These are phyloP conservation scores for Syzygium oleosum DNA, from an alignment of 345 rosid species.

Conservation along the genomic window DNA sequence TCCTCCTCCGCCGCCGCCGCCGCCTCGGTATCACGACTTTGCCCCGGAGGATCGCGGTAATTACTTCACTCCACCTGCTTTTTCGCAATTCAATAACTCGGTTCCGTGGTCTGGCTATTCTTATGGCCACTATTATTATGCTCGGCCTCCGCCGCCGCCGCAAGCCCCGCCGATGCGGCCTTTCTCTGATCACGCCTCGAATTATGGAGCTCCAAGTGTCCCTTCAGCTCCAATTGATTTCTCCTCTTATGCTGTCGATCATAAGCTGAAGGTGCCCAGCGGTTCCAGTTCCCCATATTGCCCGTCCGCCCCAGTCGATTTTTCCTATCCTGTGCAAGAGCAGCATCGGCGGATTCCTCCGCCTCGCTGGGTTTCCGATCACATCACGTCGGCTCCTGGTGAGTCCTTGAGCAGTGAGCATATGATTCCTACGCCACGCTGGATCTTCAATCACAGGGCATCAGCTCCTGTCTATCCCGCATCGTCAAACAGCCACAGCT, in stretches of 20 bases:
- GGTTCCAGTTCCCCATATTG: constrained; percentile 4
- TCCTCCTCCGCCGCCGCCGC: constrained; percentile 18
- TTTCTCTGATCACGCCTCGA: not conserved
- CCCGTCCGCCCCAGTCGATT: constrained; percentile 36
- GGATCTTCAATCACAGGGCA: not conserved
- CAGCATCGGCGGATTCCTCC: constrained; percentile 6
- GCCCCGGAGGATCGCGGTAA: constrained; percentile 4
- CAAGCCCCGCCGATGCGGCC: constrained; percentile 22
- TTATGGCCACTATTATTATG: constrained; percentile 15
- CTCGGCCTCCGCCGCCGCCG: constrained; percentile 9
- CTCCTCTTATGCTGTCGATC: constrained; percentile 4
- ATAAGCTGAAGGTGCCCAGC: constrained; percentile 8
- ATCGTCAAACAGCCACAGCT: not conserved
- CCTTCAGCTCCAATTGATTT: not conserved
- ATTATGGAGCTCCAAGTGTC: not conserved
- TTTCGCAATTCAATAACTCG: constrained; percentile 1
- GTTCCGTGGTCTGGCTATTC: constrained; percentile 9
- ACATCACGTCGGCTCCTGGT: not conserved
- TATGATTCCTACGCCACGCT: not conserved
- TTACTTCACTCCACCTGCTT: constrained; percentile 8
- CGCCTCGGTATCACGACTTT: constrained; percentile 13
- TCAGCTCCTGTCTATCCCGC: not conserved
- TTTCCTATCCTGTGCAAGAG: constrained; percentile 28
- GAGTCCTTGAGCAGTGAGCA: not conserved
- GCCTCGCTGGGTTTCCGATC: constrained; percentile 2